Percentiles rank a stretch among this genome's conserved stretches.
Evolutionary conservation across 2,329 filamentous ascomycete species (phyloP).

Genomic region (Epichloe gansuensis): DNA sequence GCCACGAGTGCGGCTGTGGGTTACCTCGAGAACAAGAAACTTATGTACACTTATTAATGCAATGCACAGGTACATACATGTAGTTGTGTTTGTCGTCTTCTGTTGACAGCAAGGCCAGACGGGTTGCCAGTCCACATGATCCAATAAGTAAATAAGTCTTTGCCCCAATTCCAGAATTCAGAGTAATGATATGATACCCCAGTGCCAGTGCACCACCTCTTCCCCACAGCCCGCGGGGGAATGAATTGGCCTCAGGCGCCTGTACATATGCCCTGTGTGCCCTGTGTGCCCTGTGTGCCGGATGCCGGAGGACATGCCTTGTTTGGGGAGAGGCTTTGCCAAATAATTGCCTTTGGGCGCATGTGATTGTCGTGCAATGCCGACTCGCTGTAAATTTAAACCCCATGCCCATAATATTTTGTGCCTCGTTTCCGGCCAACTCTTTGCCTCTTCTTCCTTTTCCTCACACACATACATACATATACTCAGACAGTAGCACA

Average conservation of each 20-base stretch:
- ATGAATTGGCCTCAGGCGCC: neutral
- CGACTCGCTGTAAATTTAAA: conserved; percentile 2
- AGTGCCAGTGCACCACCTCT: neutral
- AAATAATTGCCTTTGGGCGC: neutral
- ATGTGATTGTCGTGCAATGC: conserved; percentile 3
- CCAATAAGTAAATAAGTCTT: neutral
- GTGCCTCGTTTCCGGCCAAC: neutral
- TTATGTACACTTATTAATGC: too few species aligned
- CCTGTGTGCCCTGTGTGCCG: neutral
- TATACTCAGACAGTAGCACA: neutral
- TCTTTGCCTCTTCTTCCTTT: neutral
- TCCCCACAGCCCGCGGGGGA: neutral
- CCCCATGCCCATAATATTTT: neutral
- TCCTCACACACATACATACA: neutral
- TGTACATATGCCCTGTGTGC: too few species aligned
- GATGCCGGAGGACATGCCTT: neutral
- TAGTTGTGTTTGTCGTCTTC: neutral
- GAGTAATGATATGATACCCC: neutral
- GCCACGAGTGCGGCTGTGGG: neutral
- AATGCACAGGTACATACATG: too few species aligned
- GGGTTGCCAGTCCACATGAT: neutral
- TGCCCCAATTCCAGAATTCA: neutral
- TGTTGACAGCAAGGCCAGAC: neutral
- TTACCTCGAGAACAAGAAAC: neutral
- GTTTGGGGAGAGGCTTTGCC: neutral